A percentile compares a stretch with the other conserved stretches of the same genome.
Conservation (phyloP, 2,329 filamentous ascomycete species). For the Chaetomium strumarium region DNA sequence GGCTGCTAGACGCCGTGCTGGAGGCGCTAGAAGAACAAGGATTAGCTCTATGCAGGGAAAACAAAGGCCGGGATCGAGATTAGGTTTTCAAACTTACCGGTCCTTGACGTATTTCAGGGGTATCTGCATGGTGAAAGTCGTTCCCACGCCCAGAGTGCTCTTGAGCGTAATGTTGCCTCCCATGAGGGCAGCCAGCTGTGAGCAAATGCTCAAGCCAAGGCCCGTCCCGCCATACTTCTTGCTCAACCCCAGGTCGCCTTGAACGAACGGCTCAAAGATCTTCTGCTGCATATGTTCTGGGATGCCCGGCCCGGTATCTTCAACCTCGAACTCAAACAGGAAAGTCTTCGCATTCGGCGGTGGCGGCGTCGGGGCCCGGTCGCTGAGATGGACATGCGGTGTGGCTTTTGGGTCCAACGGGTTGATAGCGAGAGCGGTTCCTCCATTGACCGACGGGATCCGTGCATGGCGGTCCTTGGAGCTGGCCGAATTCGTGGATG, state of each 20-base stretch:
- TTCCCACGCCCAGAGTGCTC: constrained; percentile 68
- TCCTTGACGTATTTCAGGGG: constrained; percentile 72
- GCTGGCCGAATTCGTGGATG: constrained; percentile 45
- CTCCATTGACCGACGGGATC: constrained; percentile 29
- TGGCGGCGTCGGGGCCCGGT: constrained; percentile 54
- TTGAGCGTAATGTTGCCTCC: constrained; percentile 66
- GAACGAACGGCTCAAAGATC: constrained; percentile 91
- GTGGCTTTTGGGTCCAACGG: constrained; percentile 51
- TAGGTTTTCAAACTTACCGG: constrained; percentile 38
- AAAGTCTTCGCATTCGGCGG: constrained; percentile 59
- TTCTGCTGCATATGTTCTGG: constrained; percentile 68
- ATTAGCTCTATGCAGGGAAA: neutral
- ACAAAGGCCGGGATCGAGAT: neutral
- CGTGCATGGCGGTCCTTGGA: constrained; percentile 36
- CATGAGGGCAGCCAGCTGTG: constrained; percentile 80
- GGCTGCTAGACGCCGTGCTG: constrained; percentile 50
- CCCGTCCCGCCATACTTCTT: constrained; percentile 89
- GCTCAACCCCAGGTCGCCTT: constrained; percentile 82
- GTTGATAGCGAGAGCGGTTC: constrained; percentile 57
- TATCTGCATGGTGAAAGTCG: constrained; percentile 76
- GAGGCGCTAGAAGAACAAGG: constrained; percentile 36
- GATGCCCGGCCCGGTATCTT: constrained; percentile 85
- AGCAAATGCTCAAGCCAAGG: constrained; percentile 81
- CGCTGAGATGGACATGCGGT: constrained; percentile 43
- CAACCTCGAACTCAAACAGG: constrained; percentile 79